Evolutionary conservation across 2,329 filamentous ascomycete species (phyloP).

Genomic region (Neurospora sp.): DNA sequence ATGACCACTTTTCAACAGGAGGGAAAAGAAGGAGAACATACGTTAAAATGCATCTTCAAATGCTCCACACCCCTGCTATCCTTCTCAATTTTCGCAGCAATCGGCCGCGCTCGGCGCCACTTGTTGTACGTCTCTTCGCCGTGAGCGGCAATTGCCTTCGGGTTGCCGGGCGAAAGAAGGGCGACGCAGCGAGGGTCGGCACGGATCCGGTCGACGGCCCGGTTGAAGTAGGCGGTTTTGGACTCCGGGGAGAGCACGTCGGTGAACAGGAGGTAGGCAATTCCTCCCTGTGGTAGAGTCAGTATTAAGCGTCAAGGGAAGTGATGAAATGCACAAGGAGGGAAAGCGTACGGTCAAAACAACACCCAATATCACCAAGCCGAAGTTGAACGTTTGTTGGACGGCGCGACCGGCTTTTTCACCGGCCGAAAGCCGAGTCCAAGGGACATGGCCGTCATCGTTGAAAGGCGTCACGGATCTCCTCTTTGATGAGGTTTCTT

Average conservation of each 20-base stretch:
- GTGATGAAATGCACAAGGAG: not conserved
- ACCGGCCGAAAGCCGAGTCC: constrained; percentile 61
- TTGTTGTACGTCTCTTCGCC: constrained; percentile 74
- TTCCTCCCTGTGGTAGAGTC: constrained; percentile 47
- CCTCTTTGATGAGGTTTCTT: constrained; percentile 36
- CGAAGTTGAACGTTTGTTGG: constrained; percentile 84
- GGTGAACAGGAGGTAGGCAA: constrained; percentile 66
- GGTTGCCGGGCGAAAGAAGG: constrained; percentile 54
- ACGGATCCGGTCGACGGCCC: constrained; percentile 70
- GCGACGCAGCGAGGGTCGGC: constrained; percentile 60
- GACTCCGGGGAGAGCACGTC: constrained; percentile 80
- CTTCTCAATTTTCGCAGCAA: constrained; percentile 53
- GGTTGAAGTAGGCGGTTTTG: constrained; percentile 81
- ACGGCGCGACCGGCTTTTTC: constrained; percentile 81
- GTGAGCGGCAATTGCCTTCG: constrained; percentile 66
- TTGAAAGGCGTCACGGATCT: constrained; percentile 73
- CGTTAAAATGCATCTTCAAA: constrained; percentile 75
- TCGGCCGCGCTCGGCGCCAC: constrained; percentile 60
- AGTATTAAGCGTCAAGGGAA: not conserved
- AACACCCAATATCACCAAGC: constrained; percentile 64
- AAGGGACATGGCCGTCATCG: constrained; percentile 73
- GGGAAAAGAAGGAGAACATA: constrained; percentile 27
- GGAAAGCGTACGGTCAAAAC: constrained; percentile 55
- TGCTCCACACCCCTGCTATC: constrained; percentile 72
- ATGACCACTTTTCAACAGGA: not conserved